phyloP scores from a whole-genome alignment of 2,329 filamentous ascomycete species.

The Amesomyces nigricolor region DNA sequence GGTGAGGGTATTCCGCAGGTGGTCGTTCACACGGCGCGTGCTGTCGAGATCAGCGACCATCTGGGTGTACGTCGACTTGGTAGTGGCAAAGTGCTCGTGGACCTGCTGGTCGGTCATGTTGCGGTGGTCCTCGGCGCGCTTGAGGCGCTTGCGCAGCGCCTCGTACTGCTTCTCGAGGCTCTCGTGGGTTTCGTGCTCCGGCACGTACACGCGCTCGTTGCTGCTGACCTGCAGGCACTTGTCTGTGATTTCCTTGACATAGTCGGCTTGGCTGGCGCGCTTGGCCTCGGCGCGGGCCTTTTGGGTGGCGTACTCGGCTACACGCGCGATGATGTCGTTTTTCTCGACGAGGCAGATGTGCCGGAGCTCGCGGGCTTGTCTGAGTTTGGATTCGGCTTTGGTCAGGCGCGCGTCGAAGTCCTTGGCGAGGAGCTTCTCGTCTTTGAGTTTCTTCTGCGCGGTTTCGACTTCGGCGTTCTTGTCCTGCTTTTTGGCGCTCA shows the following conservation, averaged over 20 bases:
- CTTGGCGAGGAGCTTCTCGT: constrained; percentile 31
- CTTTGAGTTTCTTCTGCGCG: constrained; percentile 33
- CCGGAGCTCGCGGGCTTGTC: constrained; percentile 43
- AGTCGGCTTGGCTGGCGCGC: constrained; percentile 40
- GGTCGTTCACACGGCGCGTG: constrained; percentile 36
- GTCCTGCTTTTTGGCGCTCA: constrained; percentile 44
- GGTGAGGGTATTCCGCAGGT: constrained; percentile 55
- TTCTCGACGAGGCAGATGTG: constrained; percentile 48
- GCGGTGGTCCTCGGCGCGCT: constrained; percentile 48
- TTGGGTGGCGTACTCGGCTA: constrained; percentile 26
- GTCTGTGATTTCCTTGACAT: constrained; percentile 48
- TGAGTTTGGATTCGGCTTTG: constrained; percentile 52
- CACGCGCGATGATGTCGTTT: constrained; percentile 24
- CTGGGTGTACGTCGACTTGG: constrained; percentile 36
- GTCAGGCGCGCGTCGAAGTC: constrained; percentile 43
- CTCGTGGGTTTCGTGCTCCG: constrained; percentile 56
- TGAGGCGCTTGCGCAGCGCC: constrained; percentile 53
- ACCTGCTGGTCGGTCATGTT: constrained; percentile 64
- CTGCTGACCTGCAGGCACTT: constrained; percentile 49
- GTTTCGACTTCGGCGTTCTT: constrained; percentile 41
- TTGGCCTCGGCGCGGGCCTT: constrained; percentile 43
- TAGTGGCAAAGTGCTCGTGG: constrained; percentile 41
- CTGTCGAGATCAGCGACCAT: constrained; percentile 41
- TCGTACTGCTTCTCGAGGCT: constrained; percentile 51
- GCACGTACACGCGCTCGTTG: constrained; percentile 53